These are phyloP conservation scores for Solanum hybrid DNA, from an alignment of 305 asterid genomes.

Conservation along the genomic window DNA sequence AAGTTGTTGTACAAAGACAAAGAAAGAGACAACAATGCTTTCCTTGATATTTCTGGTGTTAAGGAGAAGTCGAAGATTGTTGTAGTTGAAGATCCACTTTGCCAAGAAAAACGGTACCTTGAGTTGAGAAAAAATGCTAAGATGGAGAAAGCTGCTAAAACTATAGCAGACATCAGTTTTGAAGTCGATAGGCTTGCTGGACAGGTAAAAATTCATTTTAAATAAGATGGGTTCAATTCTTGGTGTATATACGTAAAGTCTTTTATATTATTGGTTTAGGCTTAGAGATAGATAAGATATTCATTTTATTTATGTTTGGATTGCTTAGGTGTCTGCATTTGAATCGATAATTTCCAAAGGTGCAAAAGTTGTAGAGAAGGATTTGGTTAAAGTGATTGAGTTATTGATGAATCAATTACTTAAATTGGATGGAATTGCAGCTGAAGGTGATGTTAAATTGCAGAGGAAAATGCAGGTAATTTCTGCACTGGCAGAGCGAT, in stretches of 20 bases:
- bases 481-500: neutral
- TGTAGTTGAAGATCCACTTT: slow-evolving; percentile 65
- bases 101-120: slow-evolving; percentile 65
- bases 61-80: slow-evolving; percentile 83
- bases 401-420: slow-evolving; percentile 72
- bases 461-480: slow-evolving; percentile 83
- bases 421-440: slow-evolving; percentile 56
- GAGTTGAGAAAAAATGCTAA: slow-evolving; percentile 62
- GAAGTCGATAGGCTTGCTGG: slow-evolving; percentile 67
- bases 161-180: slow-evolving; percentile 59
- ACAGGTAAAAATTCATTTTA: slow-evolving; percentile 34
- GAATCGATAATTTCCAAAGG: slow-evolving; percentile 62
- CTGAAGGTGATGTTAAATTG: slow-evolving; percentile 61
- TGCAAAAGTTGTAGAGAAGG: slow-evolving; percentile 62
- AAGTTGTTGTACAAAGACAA: slow-evolving; percentile 75
- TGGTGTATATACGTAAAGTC: no score
- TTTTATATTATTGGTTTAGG: neutral
- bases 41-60: slow-evolving; percentile 65
- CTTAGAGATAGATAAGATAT: neutral
- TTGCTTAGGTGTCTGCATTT: slow-evolving; percentile 54
- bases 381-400: slow-evolving; percentile 48
- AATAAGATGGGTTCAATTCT: neutral
- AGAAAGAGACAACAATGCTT: slow-evolving; percentile 71
- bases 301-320: slow-evolving; percentile 7
- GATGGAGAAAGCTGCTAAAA: slow-evolving; percentile 59